Evolutionary conservation across 1,284 basidiomycete genomes (phyloP).

Genomic region (Sporisorium sorghi): DNA sequence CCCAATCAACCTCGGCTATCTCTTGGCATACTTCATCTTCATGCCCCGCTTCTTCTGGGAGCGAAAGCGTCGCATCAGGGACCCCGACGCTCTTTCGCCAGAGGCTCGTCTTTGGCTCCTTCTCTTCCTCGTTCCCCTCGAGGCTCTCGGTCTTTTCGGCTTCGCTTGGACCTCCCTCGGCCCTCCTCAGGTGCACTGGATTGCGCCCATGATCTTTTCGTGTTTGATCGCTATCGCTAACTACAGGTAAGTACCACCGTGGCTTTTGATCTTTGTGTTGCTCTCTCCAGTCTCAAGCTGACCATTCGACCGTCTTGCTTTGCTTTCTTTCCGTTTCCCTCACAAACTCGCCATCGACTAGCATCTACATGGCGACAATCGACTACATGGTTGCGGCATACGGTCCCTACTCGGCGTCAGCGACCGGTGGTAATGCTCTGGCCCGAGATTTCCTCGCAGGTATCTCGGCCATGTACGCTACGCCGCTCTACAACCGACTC

Average conservation of each 20-base stretch:
- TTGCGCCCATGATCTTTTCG: constrained; percentile 71
- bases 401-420: constrained; percentile 70
- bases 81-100: constrained; percentile 64
- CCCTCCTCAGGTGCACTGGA: constrained; percentile 69
- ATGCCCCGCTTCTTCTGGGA: constrained; percentile 68
- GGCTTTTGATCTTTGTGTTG: no score
- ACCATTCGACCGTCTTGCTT: no score
- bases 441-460: constrained; percentile 70
- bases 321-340: no score
- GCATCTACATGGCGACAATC: constrained; percentile 70
- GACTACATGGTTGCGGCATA: constrained; percentile 71
- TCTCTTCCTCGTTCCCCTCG: constrained; percentile 69
- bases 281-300: no score
- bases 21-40: constrained; percentile 69
- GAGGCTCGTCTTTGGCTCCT: constrained; percentile 70
- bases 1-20: constrained; percentile 70
- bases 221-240: constrained; percentile 71
- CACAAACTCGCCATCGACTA: constrained; percentile 67
- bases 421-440: constrained; percentile 68
- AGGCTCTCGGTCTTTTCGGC: constrained; percentile 70
- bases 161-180: constrained; percentile 71
- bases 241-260: constrained; percentile 34
- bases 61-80: constrained; percentile 49
- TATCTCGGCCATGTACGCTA: constrained; percentile 70
- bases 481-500: constrained; percentile 69